Conservation (phyloP, 202 grass and related monocot genomes). For the Miscanthus sacchariflorus region DNA sequence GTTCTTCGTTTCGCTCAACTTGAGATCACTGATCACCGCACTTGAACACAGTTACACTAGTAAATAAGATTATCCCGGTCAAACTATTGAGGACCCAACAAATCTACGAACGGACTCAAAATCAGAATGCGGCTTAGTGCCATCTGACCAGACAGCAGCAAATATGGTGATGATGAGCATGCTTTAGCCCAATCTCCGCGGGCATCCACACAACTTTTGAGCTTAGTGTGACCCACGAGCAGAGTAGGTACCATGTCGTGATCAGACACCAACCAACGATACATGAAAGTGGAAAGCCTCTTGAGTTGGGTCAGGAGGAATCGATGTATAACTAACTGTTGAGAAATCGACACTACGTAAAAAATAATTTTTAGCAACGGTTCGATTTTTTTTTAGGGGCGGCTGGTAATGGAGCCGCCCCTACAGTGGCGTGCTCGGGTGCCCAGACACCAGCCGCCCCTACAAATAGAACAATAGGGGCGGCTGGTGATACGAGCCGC, state of each 20-base stretch:
- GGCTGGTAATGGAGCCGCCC: no score
- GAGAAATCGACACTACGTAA: no score
- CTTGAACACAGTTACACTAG: no score
- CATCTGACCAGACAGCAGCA: background rate
- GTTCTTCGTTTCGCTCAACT: background rate
- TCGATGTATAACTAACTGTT: no score
- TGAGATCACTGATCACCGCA: no score
- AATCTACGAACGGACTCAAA: background rate
- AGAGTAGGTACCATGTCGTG: background rate
- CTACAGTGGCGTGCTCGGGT: no score
- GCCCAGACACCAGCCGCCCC: no score
- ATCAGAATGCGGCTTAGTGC: slow-evolving; percentile 3
- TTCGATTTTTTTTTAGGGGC: no score
- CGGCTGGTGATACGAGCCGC: no score
- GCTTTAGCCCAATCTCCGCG: background rate
- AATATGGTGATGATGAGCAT: background rate
- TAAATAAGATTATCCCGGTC: background rate
- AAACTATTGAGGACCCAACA: background rate
- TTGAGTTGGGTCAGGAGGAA: no score
- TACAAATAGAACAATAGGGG: no score
- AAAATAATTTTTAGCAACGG: no score
- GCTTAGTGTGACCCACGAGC: background rate
- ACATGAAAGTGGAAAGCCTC: background rate
- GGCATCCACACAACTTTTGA: background rate
- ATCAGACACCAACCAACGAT: background rate